Conservation (phyloP, 495 filamentous ascomycete genomes). For the Jackrogersella minutella region DNA sequence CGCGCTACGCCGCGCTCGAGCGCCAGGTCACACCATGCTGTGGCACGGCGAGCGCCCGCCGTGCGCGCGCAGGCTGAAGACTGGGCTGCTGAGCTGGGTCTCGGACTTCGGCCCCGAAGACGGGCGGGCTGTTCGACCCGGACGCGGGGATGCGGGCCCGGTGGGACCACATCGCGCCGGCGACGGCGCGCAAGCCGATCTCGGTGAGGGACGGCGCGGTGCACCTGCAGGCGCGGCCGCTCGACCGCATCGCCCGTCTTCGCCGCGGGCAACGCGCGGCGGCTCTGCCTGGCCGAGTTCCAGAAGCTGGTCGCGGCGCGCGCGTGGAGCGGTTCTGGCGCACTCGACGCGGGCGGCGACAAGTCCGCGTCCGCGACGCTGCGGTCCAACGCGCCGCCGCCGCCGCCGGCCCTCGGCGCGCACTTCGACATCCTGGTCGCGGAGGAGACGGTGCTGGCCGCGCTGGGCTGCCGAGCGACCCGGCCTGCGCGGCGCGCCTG, state of each 20-base stretch:
- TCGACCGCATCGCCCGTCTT: constrained; percentile 36
- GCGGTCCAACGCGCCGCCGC: not conserved
- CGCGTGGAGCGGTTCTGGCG: constrained; percentile 33
- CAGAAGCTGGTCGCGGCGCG: not conserved
- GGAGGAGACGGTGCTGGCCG: constrained; percentile 26
- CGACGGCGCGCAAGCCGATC: constrained; percentile 19
- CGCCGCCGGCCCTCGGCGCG: not conserved
- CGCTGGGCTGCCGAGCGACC: constrained; percentile 39
- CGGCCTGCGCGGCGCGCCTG: constrained; percentile 26
- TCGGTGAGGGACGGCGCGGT: constrained; percentile 5
- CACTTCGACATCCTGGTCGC: constrained; percentile 33
- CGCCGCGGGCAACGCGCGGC: constrained; percentile 24
- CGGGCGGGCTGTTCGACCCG: not conserved
- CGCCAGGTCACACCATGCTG: constrained; percentile 34
- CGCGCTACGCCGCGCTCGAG: constrained; percentile 27
- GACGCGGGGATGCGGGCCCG: constrained; percentile 24
- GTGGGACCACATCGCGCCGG: constrained; percentile 27
- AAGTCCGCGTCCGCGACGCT: not conserved
- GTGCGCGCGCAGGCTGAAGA: constrained; percentile 11
- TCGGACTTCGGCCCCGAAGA: constrained; percentile 30
- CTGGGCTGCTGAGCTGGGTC: constrained; percentile 41
- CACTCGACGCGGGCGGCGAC: constrained; percentile 19
- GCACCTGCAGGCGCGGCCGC: constrained; percentile 27
- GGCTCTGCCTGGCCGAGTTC: constrained; percentile 29
- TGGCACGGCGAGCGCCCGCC: constrained; percentile 29